Percentiles rank a stretch among this genome's conserved stretches.
Conservation (phyloP, 495 filamentous ascomycete species). For the Venustampulla echinocandica region DNA sequence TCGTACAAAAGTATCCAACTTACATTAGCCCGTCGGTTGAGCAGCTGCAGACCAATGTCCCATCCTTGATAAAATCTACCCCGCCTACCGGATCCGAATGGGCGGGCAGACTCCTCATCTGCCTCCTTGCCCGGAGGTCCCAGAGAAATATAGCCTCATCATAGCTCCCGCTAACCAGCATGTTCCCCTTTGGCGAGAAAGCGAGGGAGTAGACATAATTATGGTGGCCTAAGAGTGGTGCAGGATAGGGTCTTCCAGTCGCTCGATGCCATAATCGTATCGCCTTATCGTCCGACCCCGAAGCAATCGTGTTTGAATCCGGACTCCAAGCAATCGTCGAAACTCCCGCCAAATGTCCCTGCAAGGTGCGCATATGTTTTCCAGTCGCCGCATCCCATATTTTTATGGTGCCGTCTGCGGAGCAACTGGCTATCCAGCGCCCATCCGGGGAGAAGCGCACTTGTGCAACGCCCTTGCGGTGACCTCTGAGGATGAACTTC, state of each 20-base stretch:
- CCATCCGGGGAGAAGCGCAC: constrained; percentile 89
- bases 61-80: constrained; percentile 86
- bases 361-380: constrained; percentile 72
- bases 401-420: constrained; percentile 80
- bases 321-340: constrained; percentile 87
- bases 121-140: constrained; percentile 76
- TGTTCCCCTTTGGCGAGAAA: constrained; percentile 94
- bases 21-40: constrained; percentile 81
- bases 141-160: constrained; percentile 95
- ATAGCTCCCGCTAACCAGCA: constrained; percentile 87
- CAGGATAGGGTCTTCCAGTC: constrained; percentile 48
- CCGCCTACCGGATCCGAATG: constrained; percentile 92
- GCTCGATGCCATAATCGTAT: constrained; percentile 86
- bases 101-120: constrained; percentile 86
- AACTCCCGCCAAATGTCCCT: constrained; percentile 87
- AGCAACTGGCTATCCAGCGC: constrained; percentile 79
- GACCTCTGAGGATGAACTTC: constrained; percentile 61
- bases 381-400: constrained; percentile 82
- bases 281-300: constrained; percentile 90
- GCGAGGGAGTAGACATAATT: constrained; percentile 91
- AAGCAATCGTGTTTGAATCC: constrained; percentile 75
- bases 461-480: constrained; percentile 69
- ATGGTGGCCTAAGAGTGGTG: constrained; percentile 74
- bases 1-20: constrained; percentile 15
- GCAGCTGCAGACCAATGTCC: constrained; percentile 83